These are phyloP conservation scores for Botrytis galanthina DNA, from an alignment of 2,329 filamentous ascomycete species.

Conservation along the genomic window DNA sequence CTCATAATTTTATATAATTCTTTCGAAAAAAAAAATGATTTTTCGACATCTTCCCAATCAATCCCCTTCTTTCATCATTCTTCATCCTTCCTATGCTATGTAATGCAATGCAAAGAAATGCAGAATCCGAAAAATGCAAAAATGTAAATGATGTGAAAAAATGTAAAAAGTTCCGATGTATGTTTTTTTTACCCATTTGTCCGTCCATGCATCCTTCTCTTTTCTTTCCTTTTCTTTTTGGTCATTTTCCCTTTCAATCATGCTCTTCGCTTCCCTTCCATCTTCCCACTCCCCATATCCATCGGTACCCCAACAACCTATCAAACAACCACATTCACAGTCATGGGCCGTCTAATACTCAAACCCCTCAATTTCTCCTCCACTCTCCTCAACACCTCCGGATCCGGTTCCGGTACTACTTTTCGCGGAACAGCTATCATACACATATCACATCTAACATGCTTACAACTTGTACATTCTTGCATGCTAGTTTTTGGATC, in stretches of 20 bases:
- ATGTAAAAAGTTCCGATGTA: neutral
- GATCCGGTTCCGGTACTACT: constrained; percentile 60
- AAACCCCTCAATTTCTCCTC: constrained; percentile 51
- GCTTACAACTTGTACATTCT: constrained; percentile 58
- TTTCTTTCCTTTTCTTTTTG: neutral
- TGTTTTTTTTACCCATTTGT: neutral
- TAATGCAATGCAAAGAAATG: neutral
- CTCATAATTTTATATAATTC: neutral
- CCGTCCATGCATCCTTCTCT: neutral
- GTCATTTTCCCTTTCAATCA: neutral
- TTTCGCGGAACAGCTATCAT: constrained; percentile 47
- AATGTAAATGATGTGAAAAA: neutral
- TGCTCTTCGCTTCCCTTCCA: neutral
- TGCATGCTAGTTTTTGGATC: constrained; percentile 34
- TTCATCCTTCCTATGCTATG: neutral
- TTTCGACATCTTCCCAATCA: neutral
- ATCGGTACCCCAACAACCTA: neutral
- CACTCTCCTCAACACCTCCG: constrained; percentile 56
- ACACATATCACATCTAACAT: constrained; percentile 59
- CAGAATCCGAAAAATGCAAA: neutral
- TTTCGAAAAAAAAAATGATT: neutral
- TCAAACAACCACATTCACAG: neutral
- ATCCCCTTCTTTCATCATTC: neutral
- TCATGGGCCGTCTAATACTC: constrained; percentile 17
- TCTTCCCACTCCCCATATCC: neutral